Conservation (phyloP, 352 stramenopile genomes). For the Thalassiosira livingstoniorum region DNA sequence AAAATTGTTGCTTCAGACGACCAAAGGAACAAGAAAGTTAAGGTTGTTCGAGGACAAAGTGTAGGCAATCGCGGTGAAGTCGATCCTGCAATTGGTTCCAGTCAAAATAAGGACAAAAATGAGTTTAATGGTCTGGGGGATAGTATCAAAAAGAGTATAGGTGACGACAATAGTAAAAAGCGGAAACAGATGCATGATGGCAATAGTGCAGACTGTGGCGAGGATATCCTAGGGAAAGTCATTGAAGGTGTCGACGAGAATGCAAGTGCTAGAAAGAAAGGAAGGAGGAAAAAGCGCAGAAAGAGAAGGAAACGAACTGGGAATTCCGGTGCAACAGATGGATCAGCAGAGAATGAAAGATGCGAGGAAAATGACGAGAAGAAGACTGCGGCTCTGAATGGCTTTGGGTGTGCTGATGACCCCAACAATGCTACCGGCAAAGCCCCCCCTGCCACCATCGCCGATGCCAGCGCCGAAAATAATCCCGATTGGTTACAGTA, state of each 20-base stretch:
- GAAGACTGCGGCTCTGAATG: neutral
- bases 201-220: neutral
- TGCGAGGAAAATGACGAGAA: slow-evolving; percentile 11
- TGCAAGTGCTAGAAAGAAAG: slow-evolving; percentile 4
- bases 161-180: neutral
- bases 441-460: neutral
- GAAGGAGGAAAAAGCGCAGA: slow-evolving; percentile 13
- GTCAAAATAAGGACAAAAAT: neutral
- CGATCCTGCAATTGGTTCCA: neutral
- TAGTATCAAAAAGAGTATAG: neutral
- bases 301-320: neutral
- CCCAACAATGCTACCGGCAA: neutral
- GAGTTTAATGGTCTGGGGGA: neutral
- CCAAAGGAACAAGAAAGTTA: neutral
- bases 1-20: neutral
- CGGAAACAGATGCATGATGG: neutral
- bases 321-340: neutral
- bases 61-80: neutral
- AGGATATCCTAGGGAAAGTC: neutral
- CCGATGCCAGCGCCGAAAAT: neutral
- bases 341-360: neutral
- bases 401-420: neutral
- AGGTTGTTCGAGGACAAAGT: too few species aligned
- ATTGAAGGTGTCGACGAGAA: too few species aligned
- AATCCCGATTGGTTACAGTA: slow-evolving; percentile 3